Base-by-base conservation (phyloP, 2,329 filamentous ascomycete genomes). In the Epichloe glyceriae region DNA sequence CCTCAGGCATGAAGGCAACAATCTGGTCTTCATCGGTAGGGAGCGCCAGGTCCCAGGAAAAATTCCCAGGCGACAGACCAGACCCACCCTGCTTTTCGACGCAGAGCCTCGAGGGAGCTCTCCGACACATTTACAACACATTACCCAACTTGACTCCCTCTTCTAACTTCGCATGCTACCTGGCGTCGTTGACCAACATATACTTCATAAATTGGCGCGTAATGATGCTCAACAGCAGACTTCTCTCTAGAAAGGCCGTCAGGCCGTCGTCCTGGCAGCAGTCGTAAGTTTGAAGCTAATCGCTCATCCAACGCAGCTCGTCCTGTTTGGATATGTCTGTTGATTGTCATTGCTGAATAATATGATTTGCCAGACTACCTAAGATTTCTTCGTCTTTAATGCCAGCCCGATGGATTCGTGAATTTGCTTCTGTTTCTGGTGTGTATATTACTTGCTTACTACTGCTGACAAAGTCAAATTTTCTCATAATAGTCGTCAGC, bases 221-320 rank as follows among this genome's bases (percentile, higher is more conserved):
- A 66, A 76, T 60, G 54, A 83, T 83, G 80, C 68, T 83, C 64
- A 70, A 77, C 57, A 76, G 72, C 64, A 76, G 78, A 65, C 73
- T 80, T 74, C 74, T 81, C 74, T 72, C 76, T 58, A 73, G 78
- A 66, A 70, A 73, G 60, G 70, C 73, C 63, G 73, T 72, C 62
- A 76, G 77, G 63, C 78, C 79, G 62, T 74, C 73, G 47, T 53
- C 62, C 54, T 75, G 80, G 66, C 74, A 70, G 59, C 73, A 74
- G 55, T 71, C 70, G 78, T 80, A 70, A 65, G 73, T 68, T 50
- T 20, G 10, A 39, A 22, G 34, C 34, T 43, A 14, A 41, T 19
- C 3, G 15, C 12, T 12, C 15, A 34, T 35, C 20, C 5, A 30
- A 14, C 20, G 7, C 38, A 26, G 30, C 39, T 22, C 33, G 39